phyloP scores from a whole-genome alignment of 495 filamentous ascomycete genomes.

The Penicillium robsamsonii region DNA sequence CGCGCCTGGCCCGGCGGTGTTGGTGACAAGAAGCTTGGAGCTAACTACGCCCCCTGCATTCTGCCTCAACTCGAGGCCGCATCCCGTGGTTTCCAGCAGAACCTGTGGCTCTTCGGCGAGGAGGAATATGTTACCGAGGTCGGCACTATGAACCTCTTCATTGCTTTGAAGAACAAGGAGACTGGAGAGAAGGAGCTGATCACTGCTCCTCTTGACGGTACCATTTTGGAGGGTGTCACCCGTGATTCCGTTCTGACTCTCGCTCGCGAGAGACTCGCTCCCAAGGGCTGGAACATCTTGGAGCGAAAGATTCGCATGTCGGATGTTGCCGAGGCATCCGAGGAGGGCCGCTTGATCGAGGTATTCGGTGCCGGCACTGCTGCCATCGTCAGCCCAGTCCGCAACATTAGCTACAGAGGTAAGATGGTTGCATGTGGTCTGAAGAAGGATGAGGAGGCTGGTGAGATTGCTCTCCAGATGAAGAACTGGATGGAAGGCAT shows the following conservation, averaged over 20 bases:
- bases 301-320: slow-evolving; percentile 90
- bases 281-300: slow-evolving; percentile 82
- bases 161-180: slow-evolving; percentile 72
- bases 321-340: slow-evolving; percentile 73
- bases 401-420: slow-evolving; percentile 82
- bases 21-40: slow-evolving; percentile 95
- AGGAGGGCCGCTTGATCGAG: slow-evolving; percentile 84
- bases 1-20: slow-evolving; percentile 97
- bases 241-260: slow-evolving; percentile 82
- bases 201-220: slow-evolving; percentile 92
- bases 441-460: slow-evolving; percentile 75
- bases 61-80: slow-evolving; percentile 89
- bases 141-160: slow-evolving; percentile 97
- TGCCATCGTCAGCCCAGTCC: slow-evolving; percentile 68
- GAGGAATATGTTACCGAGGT: slow-evolving; percentile 95
- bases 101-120: slow-evolving; percentile 93
- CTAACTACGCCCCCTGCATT: slow-evolving; percentile 97
- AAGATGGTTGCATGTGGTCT: slow-evolving; percentile 75
- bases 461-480: slow-evolving; percentile 78
- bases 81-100: slow-evolving; percentile 90
- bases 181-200: slow-evolving; percentile 86
- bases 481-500: slow-evolving; percentile 95
- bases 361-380: slow-evolving; percentile 93
- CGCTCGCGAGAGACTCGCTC: slow-evolving; percentile 74
- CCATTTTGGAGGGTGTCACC: slow-evolving; percentile 94